Conservation (phyloP, 345 rosid species). For the Gossypium sturtianum region DNA sequence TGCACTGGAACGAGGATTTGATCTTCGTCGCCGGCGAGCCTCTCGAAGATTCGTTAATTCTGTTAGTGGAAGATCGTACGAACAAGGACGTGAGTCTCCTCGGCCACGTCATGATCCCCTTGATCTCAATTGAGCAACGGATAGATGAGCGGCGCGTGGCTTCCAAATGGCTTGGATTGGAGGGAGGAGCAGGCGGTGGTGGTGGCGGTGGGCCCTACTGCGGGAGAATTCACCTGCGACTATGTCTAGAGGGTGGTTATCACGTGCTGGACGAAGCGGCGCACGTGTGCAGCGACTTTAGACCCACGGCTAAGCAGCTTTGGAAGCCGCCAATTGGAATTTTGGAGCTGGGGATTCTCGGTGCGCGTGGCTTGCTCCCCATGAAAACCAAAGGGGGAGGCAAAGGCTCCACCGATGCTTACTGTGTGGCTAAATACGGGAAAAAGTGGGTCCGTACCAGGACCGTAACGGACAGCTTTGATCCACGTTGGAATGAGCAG, state of each 20-base stretch:
- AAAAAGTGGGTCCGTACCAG: constrained; percentile 97
- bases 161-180: constrained; percentile 64
- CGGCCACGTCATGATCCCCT: constrained; percentile 58
- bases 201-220: constrained; percentile 34
- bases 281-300: constrained; percentile 93
- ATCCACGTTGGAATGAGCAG: constrained; percentile 98
- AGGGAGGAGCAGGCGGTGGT: constrained; percentile 24
- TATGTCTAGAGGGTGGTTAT: constrained; percentile 94
- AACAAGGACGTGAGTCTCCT: constrained; percentile 44
- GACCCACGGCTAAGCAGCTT: constrained; percentile 93
- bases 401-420: constrained; percentile 86
- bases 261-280: constrained; percentile 99
- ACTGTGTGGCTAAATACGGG: constrained; percentile 92
- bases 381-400: constrained; percentile 70
- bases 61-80: constrained; percentile 77
- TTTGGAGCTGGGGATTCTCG: constrained; percentile 83
- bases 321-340: constrained; percentile 94
- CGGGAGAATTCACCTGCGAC: constrained; percentile 66
- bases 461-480: constrained; percentile 80
- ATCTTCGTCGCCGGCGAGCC: constrained; percentile 92
- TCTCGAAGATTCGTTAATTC: constrained; percentile 62
- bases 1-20: constrained; percentile 90
- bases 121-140: constrained; percentile 71
- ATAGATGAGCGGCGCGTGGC: constrained; percentile 72
- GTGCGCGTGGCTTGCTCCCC: constrained; percentile 87